phyloP scores from a whole-genome alignment of 805 yeast species.

The Scheffersomyces lignosus region DNA sequence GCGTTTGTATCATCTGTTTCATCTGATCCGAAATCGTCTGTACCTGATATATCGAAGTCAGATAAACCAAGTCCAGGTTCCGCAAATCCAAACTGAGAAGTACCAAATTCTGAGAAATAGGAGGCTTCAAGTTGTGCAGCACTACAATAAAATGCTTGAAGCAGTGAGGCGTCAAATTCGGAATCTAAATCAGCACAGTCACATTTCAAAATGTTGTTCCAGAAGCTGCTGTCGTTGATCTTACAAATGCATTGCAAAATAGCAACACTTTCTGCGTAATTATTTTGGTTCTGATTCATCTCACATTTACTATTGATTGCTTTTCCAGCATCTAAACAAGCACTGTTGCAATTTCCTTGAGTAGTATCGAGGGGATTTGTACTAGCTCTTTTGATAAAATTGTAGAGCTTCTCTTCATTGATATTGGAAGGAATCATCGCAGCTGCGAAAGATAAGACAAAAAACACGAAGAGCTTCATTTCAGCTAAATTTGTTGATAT shows the following conservation, averaged over 20 bases:
- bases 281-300: too few relatives aligned
- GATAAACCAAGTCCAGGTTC: too few relatives aligned
- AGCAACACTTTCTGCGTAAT: neutral
- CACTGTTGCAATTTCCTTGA: neutral
- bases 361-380: neutral
- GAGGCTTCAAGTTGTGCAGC: too few relatives aligned
- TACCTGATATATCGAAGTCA: too few relatives aligned
- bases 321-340: neutral
- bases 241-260: neutral
- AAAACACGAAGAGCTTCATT: too few relatives aligned
- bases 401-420: neutral
- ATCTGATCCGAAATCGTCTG: neutral
- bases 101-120: too few relatives aligned
- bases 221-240: neutral
- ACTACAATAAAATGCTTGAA: too few relatives aligned
- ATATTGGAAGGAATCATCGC: slow-evolving; percentile 4
- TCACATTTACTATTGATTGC: neutral
- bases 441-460: too few relatives aligned
- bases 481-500: too few relatives aligned
- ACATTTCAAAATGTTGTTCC: neutral
- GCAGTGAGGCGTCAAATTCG: too few relatives aligned
- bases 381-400: neutral
- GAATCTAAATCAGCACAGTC: neutral
- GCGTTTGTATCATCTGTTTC: neutral
- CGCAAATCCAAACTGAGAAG: too few relatives aligned